phyloP scores from a whole-genome alignment of 768 basidiomycete species.

The Sistotremastrum niveocremeum region DNA sequence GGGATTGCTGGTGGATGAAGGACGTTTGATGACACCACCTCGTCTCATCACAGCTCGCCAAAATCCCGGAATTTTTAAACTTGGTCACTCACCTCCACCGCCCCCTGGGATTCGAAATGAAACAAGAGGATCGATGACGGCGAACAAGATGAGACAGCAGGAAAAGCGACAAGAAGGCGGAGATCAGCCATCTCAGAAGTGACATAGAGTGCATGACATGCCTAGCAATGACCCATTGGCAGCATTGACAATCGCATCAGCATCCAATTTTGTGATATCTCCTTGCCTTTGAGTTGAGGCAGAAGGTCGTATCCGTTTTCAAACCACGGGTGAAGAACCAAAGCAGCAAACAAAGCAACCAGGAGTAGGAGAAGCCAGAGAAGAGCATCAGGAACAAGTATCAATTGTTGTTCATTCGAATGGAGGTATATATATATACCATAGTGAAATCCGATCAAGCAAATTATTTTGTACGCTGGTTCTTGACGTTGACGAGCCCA shows the following conservation, averaged over 20 bases:
- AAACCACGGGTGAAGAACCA: not conserved
- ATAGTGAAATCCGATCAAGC: constrained; percentile 51
- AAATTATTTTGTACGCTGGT: constrained; percentile 21
- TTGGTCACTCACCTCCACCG: constrained; percentile 45
- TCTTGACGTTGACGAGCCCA: constrained; percentile 22
- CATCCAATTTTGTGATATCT: constrained; percentile 58
- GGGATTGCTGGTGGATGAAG: too few species aligned
- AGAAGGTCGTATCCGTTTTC: not conserved
- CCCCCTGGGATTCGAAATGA: constrained; percentile 35
- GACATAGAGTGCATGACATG: constrained; percentile 15
- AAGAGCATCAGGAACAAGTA: not conserved
- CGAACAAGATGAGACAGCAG: not conserved
- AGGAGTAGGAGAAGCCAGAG: constrained; percentile 1
- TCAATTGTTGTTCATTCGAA: not conserved
- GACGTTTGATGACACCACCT: too few species aligned
- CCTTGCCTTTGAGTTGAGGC: constrained; percentile 38
- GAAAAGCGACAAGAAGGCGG: constrained; percentile 1
- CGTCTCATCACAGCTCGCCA: not conserved
- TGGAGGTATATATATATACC: constrained; percentile 29
- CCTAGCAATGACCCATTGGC: constrained; percentile 64
- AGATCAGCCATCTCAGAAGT: not conserved
- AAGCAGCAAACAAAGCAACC: not conserved
- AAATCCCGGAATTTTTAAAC: not conserved
- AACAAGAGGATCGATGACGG: not conserved
- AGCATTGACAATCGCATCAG: constrained; percentile 73